Conservation (phyloP, 768 basidiomycete species). For the Chlorophyllum brunneum region DNA sequence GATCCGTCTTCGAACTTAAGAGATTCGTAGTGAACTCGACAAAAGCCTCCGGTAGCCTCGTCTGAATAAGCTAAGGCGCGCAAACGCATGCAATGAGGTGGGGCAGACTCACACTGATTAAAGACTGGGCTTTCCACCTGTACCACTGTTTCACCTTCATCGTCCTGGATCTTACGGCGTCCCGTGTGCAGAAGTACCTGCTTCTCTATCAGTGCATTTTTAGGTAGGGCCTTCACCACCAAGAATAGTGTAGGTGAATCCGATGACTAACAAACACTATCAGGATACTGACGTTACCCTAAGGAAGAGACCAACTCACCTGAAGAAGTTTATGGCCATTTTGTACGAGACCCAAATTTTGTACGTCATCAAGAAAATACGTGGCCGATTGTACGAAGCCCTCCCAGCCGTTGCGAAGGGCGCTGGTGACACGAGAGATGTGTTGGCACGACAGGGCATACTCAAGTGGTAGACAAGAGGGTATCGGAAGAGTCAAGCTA, state of each 20-base stretch:
- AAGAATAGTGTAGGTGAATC: constrained; percentile 50
- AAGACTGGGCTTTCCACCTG: constrained; percentile 14
- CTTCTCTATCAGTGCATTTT: constrained; percentile 70
- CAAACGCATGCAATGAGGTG: too few relatives aligned
- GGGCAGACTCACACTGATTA: neutral
- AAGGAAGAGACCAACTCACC: constrained; percentile 12
- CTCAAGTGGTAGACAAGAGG: constrained; percentile 56
- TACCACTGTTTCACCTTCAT: constrained; percentile 38
- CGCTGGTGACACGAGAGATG: constrained; percentile 59
- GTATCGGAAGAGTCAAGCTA: constrained; percentile 61
- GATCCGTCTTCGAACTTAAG: neutral
- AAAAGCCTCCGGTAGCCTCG: neutral
- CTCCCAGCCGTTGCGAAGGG: constrained; percentile 57
- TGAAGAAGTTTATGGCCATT: constrained; percentile 29
- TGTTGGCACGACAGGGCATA: constrained; percentile 80
- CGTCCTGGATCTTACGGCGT: constrained; percentile 41
- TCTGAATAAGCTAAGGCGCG: neutral
- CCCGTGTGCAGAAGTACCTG: constrained; percentile 74
- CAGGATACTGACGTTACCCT: constrained; percentile 12
- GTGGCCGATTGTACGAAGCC: constrained; percentile 63
- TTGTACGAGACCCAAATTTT: constrained; percentile 37
- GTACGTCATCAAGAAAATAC: constrained; percentile 60
- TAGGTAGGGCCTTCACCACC: constrained; percentile 63
- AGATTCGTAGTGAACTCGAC: constrained; percentile 3
- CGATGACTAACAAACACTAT: neutral